A percentile compares a stretch with the other conserved stretches of the same genome.
These are phyloP conservation scores for Ogataea thermomethanolica DNA, from an alignment of 805 yeast species.

Conservation along the genomic window DNA sequence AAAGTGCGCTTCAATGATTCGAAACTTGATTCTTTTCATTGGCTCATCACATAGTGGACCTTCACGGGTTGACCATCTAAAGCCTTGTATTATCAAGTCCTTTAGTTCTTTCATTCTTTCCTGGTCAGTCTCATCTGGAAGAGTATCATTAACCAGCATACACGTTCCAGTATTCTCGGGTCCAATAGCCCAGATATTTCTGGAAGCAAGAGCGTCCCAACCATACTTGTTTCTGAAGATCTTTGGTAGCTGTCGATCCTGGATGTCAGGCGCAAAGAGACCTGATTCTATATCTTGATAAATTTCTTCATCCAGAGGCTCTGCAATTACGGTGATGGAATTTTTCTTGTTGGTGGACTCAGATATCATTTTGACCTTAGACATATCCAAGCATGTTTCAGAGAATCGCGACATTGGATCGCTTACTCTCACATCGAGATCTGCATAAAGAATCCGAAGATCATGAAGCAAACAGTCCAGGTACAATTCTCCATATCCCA, in stretches of 20 bases:
- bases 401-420: slow-evolving; percentile 78
- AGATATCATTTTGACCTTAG: slow-evolving; percentile 65
- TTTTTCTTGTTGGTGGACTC: slow-evolving; percentile 53
- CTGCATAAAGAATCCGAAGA: slow-evolving; percentile 58
- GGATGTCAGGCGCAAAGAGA: slow-evolving; percentile 29
- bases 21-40: slow-evolving; percentile 65
- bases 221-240: slow-evolving; percentile 52
- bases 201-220: slow-evolving; percentile 83
- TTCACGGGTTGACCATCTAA: slow-evolving; percentile 75
- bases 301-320: slow-evolving; percentile 61
- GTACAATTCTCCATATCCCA: slow-evolving; percentile 85
- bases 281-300: slow-evolving; percentile 54
- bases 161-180: slow-evolving; percentile 56
- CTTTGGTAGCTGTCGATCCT: slow-evolving; percentile 47
- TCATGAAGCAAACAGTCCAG: slow-evolving; percentile 82
- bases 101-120: slow-evolving; percentile 41
- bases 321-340: slow-evolving; percentile 67
- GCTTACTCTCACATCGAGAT: slow-evolving; percentile 73
- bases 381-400: slow-evolving; percentile 67
- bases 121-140: slow-evolving; percentile 68
- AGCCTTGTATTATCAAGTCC: slow-evolving; percentile 68
- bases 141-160: slow-evolving; percentile 61
- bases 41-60: slow-evolving; percentile 95
- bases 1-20: slow-evolving; percentile 57
- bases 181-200: slow-evolving; percentile 79